Conservation (phyloP, 2,329 filamentous ascomycete species). For the Sarocladiaceae sp. region DNA sequence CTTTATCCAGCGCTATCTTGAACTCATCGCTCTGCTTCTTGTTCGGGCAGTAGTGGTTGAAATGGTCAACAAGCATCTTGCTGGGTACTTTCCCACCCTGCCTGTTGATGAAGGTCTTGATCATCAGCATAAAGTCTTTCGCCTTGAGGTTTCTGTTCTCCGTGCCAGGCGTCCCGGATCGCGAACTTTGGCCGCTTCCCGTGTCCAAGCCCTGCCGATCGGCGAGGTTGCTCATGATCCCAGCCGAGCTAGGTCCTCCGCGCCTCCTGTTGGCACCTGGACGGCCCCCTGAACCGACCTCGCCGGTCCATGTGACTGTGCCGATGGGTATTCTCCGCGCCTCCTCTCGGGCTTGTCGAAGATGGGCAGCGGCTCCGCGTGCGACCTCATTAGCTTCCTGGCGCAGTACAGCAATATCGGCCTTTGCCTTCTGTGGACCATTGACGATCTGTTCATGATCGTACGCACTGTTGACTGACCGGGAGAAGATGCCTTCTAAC, state of each 20-base stretch:
- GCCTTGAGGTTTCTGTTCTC: slow-evolving; percentile 36
- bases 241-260: slow-evolving; percentile 46
- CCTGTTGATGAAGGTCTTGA: slow-evolving; percentile 69
- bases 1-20: slow-evolving; percentile 68
- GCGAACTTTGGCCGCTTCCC: slow-evolving; percentile 28
- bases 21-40: slow-evolving; percentile 71
- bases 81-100: slow-evolving; percentile 76
- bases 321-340: slow-evolving; percentile 71
- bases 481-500: slow-evolving; percentile 83
- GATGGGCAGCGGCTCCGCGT: slow-evolving; percentile 66
- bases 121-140: slow-evolving; percentile 63
- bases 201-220: slow-evolving; percentile 44
- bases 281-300: slow-evolving; percentile 69
- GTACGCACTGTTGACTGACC: slow-evolving; percentile 81
- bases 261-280: slow-evolving; percentile 46
- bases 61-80: slow-evolving; percentile 84
- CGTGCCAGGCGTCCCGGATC: slow-evolving; percentile 35
- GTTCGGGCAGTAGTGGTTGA: slow-evolving; percentile 65
- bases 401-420: slow-evolving; percentile 72
- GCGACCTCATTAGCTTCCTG: slow-evolving; percentile 77
- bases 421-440: slow-evolving; percentile 62
- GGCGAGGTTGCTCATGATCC: slow-evolving; percentile 51
- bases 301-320: slow-evolving; percentile 89
- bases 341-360: slow-evolving; percentile 65
- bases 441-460: slow-evolving; percentile 91